A percentile compares a stretch with the other conserved stretches of the same genome.
Evolutionary conservation across 2,329 filamentous ascomycete species (phyloP).

Genomic region (Karstenula rhodostoma): DNA sequence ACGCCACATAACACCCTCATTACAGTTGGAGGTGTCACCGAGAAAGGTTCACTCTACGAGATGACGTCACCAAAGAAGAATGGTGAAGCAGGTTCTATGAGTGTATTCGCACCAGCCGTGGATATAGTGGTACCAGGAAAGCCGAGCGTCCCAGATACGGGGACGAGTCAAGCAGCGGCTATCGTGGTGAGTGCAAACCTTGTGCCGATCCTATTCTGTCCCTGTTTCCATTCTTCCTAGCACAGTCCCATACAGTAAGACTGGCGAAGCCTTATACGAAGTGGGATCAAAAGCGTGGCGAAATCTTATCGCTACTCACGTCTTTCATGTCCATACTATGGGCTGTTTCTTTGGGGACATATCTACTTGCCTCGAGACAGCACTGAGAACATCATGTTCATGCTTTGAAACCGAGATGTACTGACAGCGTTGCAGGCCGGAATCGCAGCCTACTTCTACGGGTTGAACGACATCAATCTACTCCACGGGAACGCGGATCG

Average conservation of each 20-base stretch:
- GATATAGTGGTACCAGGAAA: neutral
- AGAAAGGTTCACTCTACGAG: conserved; percentile 3
- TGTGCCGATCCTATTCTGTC: neutral
- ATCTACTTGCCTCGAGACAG: too few relatives aligned
- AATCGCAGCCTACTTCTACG: conserved; percentile 14
- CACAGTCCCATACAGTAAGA: neutral
- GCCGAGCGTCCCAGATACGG: neutral
- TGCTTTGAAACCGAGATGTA: too few relatives aligned
- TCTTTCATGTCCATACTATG: too few relatives aligned
- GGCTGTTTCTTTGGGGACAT: too few relatives aligned
- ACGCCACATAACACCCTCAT: conserved; percentile 9
- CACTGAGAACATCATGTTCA: too few relatives aligned
- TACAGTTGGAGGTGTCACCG: conserved; percentile 13
- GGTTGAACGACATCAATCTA: neutral
- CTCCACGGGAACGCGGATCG: neutral
- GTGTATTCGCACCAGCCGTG: conserved; percentile 10
- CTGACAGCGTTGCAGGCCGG: conserved; percentile 3
- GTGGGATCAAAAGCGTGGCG: too few relatives aligned
- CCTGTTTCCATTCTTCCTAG: neutral
- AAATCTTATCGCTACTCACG: neutral
- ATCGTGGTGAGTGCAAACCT: conserved; percentile 12
- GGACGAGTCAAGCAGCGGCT: conserved; percentile 16
- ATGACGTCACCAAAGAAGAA: neutral
- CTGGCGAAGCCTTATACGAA: too few relatives aligned
- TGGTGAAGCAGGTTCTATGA: conserved; percentile 11